Evolutionary conservation across 345 rosid species (phyloP).

Genomic region (Excoecaria cochinchinensis): DNA sequence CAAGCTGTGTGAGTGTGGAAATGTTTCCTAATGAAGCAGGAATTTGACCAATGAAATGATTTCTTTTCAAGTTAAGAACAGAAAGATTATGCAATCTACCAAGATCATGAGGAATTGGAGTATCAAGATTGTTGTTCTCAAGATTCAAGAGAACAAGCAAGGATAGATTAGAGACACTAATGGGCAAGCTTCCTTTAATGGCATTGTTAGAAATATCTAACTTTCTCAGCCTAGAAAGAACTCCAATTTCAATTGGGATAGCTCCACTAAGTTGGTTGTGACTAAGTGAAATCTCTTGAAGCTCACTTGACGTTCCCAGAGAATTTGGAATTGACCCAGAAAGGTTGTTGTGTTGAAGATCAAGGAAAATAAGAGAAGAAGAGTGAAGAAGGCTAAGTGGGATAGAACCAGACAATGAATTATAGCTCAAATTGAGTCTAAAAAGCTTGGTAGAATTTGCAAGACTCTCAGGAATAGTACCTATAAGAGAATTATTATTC

Average conservation of each 20-base stretch:
- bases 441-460: conserved; percentile 25
- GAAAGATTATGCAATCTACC: conserved; percentile 18
- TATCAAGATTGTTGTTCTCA: conserved; percentile 14
- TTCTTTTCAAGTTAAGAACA: conserved; percentile 16
- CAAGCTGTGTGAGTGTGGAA: conserved; percentile 20
- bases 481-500: conserved; percentile 21
- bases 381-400: conserved; percentile 48
- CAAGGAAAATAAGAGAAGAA: conserved; percentile 58
- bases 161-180: conserved; percentile 11
- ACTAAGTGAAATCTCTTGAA: conserved; percentile 7
- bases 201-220: conserved; percentile 18
- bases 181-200: conserved; percentile 19
- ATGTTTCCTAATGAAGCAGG: conserved; percentile 21
- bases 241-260: conserved; percentile 8
- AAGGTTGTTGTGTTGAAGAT: conserved; percentile 69
- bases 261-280: conserved; percentile 14
- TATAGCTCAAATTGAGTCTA: conserved; percentile 67
- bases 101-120: conserved; percentile 15
- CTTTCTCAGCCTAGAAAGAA: conserved; percentile 1
- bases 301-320: conserved; percentile 3
- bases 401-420: conserved; percentile 58
- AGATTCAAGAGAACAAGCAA: conserved; percentile 12
- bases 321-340: conserved; percentile 47
- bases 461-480: conserved; percentile 20
- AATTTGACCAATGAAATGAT: conserved; percentile 18